phyloP scores from a whole-genome alignment of 2,329 filamentous ascomycete genomes.

The Diaporthe sp. region DNA sequence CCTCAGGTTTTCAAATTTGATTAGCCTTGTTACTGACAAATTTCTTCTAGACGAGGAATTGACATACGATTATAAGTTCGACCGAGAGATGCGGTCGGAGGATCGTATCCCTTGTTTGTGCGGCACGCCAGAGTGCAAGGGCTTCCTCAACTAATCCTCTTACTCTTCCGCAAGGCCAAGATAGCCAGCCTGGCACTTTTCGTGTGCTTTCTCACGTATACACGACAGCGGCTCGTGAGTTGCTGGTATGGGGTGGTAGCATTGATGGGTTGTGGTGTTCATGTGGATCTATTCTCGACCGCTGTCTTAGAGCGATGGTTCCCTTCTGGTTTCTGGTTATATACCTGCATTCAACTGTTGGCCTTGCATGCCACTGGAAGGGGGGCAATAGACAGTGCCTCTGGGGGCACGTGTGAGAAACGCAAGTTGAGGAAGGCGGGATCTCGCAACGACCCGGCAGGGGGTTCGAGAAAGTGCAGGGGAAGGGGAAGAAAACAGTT shows the following conservation, averaged over 20 bases:
- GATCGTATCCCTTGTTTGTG: slow-evolving; percentile 98
- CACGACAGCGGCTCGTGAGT: not conserved
- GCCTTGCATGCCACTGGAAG: not conserved
- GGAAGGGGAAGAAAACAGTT: not conserved
- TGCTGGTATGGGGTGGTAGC: not conserved
- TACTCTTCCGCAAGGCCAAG: not conserved
- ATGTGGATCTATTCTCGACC: not conserved
- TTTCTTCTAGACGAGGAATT: slow-evolving; percentile 86
- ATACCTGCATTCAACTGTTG: slow-evolving; percentile 30
- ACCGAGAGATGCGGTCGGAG: slow-evolving; percentile 92
- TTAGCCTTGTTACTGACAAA: slow-evolving; percentile 38
- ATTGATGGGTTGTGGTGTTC: slow-evolving; percentile 15
- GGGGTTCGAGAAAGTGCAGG: not conserved
- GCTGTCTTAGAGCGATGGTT: slow-evolving; percentile 2
- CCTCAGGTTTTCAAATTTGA: not conserved
- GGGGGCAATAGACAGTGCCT: not conserved
- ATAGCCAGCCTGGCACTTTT: not conserved
- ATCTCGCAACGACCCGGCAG: too few relatives aligned
- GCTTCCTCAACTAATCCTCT: slow-evolving; percentile 88
- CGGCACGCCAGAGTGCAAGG: slow-evolving; percentile 95
- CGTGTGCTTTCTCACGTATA: not conserved
- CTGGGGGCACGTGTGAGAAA: not conserved
- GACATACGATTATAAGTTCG: slow-evolving; percentile 99
- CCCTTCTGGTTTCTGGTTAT: slow-evolving; percentile 24
- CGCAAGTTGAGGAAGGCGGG: not conserved